Base-by-base conservation (phyloP, 2,329 filamentous ascomycete genomes). In the Colletotrichum incanum region DNA sequence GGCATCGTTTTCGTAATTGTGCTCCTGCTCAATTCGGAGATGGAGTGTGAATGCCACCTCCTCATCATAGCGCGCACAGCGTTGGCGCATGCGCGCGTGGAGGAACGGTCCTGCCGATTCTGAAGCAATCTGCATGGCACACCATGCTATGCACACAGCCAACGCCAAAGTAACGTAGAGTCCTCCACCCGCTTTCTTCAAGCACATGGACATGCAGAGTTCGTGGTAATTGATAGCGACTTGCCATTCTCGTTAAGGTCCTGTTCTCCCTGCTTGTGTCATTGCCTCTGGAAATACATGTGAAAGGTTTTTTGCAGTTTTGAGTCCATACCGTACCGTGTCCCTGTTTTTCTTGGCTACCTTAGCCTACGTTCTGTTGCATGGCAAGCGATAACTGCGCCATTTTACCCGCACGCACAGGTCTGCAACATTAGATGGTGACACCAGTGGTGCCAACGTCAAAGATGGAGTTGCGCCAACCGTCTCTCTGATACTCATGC, bases 391-490 rank as follows among this genome's bases (percentile, higher is more conserved):
- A 52, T 50, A 58, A 68, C 37, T 52, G 64, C 64, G 64, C 23
- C 28, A 52, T 58, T 39, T 58, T 68, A 55, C 26, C 50, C 50
- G 64, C 26, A 41, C 54, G 49, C 59, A 58, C 37, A 8, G 64
- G 47, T n/a, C 41, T 23, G 67, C 47, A 63, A 52, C 34, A 26
- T 66, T 41, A 74, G 34, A 73, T 23, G n/a, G 65, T 64, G 31
- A 47, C 45, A 45, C 59, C 59, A n/a, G 71, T 77, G n/a, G 84
- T 82, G 41, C 79, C 78, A 14, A 87, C 81, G 74, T 90, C 86
- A 77, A 98, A 97, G n/a, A 97, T 92, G 56, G 91, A 91, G 80
- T 97, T 98, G 76, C 93, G 89, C 95, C 95, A 98, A 0, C 93
- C 93, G 20, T 88, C 91, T 58, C 85, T 85, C 67, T 91, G 89